phyloP scores from a whole-genome alignment of 73 alveolate species.

The Halteria grandinella region DNA sequence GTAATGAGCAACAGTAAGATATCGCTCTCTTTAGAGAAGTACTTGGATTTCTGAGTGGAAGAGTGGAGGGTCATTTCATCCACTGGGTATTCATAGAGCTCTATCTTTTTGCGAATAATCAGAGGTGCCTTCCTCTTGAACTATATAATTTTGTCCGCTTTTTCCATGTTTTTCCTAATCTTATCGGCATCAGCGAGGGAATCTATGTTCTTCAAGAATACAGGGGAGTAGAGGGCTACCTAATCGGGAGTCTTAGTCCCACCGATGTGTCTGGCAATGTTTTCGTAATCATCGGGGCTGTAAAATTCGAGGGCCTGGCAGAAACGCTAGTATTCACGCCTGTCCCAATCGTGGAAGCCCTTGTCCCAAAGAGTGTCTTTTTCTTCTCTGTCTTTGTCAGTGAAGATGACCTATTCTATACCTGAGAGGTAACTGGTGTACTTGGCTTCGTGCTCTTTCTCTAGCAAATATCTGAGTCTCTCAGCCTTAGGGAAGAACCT shows the following conservation, averaged over 20 bases:
- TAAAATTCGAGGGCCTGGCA: constrained; percentile 76
- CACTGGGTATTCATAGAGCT: constrained; percentile 66
- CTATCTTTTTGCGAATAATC: constrained; percentile 49
- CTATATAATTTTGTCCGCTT: constrained; percentile 78
- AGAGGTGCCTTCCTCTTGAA: constrained; percentile 68
- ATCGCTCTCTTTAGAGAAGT: constrained; percentile 82
- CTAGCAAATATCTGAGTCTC: constrained; percentile 70
- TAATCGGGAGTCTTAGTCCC: constrained; percentile 89
- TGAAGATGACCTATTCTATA: constrained; percentile 59
- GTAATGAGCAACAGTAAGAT: constrained; percentile 85
- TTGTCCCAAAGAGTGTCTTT: constrained; percentile 62
- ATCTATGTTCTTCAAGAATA: constrained; percentile 92
- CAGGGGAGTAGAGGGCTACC: constrained; percentile 83
- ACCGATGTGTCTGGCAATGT: constrained; percentile 52
- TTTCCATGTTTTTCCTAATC: constrained; percentile 89
- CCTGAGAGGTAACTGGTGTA: constrained; percentile 54
- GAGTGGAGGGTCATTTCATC: constrained; percentile 76
- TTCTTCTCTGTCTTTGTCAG: constrained; percentile 84
- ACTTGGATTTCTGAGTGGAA: constrained; percentile 78
- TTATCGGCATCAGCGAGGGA: constrained; percentile 92
- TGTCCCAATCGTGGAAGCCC: constrained; percentile 87
- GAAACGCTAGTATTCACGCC: constrained; percentile 80
- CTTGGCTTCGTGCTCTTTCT: constrained; percentile 75
- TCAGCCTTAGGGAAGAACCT: constrained; percentile 78
- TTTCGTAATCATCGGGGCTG: constrained; percentile 75